Evolutionary conservation across 805 yeast species (phyloP).

Genomic region (Saturnispora bothae): DNA sequence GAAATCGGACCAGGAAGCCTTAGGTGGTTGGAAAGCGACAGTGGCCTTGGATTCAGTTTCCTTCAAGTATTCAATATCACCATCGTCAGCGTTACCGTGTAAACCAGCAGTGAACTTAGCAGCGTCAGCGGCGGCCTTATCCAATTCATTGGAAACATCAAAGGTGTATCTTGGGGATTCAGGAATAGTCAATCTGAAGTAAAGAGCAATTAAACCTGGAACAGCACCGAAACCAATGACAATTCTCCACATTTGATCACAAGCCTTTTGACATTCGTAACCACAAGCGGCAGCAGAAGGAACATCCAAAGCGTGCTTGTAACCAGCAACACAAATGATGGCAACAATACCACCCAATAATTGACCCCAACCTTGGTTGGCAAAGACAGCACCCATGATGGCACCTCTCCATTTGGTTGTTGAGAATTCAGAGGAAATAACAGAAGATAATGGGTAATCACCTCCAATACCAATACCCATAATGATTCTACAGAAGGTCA

Average conservation of each 20-base stretch:
- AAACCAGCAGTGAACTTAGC: constrained; percentile 41
- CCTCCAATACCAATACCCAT: constrained; percentile 98
- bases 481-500: constrained; percentile 69
- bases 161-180: constrained; percentile 89
- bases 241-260: constrained; percentile 94
- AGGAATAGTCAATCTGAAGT: constrained; percentile 88
- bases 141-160: constrained; percentile 56
- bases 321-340: constrained; percentile 63
- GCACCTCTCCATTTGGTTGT: constrained; percentile 98
- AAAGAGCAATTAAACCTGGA: constrained; percentile 76
- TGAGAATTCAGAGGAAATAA: constrained; percentile 84
- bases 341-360: constrained; percentile 80
- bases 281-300: constrained; percentile 51
- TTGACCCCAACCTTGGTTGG: constrained; percentile 97
- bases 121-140: constrained; percentile 46
- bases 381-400: constrained; percentile 91
- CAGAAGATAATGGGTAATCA: constrained; percentile 90
- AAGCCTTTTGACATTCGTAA: constrained; percentile 57
- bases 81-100: constrained; percentile 38
- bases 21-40: constrained; percentile 46
- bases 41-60: constrained; percentile 34
- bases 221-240: constrained; percentile 82
- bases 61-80: constrained; percentile 35
- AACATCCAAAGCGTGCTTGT: constrained; percentile 53
- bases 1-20: constrained; percentile 75